Conservation (phyloP, 2,329 filamentous ascomycete species). For the Plectosphaerella cucumerina region DNA sequence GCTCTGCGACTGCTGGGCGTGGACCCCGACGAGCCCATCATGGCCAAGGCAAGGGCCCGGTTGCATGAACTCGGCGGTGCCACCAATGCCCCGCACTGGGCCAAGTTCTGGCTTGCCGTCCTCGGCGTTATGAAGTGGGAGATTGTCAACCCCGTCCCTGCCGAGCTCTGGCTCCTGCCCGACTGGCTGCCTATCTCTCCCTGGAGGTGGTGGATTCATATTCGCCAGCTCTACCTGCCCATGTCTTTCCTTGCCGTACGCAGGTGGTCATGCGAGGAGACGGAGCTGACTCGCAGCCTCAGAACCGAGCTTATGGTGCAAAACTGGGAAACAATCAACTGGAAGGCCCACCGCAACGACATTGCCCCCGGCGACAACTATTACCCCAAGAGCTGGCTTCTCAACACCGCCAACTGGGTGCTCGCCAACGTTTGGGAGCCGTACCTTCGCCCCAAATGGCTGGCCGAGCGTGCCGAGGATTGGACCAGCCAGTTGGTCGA, state of each 20-base stretch:
- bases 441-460: constrained; percentile 60
- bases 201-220: constrained; percentile 98
- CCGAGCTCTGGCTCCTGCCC: constrained; percentile 88
- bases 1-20: constrained; percentile 77
- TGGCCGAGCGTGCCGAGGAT: constrained; percentile 70
- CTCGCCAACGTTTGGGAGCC: constrained; percentile 78
- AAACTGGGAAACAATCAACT: constrained; percentile 74
- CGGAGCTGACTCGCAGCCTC: constrained; percentile 66
- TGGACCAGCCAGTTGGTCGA: constrained; percentile 81
- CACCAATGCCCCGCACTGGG: constrained; percentile 83
- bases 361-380: constrained; percentile 83
- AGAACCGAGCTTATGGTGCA: constrained; percentile 80
- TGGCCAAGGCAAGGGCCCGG: constrained; percentile 78
- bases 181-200: constrained; percentile 88
- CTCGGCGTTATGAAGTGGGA: constrained; percentile 85
- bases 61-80: constrained; percentile 86
- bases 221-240: constrained; percentile 90
- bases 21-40: constrained; percentile 74
- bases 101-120: constrained; percentile 91
- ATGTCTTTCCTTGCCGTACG: constrained; percentile 91
- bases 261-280: constrained; percentile 72
- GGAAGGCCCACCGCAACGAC: constrained; percentile 72
- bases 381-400: constrained; percentile 81
- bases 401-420: constrained; percentile 75
- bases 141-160: constrained; percentile 88